Percentiles rank a stretch among this genome's conserved stretches.
These are phyloP conservation scores for Venturia aucupariae DNA, from an alignment of 2,329 filamentous ascomycete species.

Conservation along the genomic window DNA sequence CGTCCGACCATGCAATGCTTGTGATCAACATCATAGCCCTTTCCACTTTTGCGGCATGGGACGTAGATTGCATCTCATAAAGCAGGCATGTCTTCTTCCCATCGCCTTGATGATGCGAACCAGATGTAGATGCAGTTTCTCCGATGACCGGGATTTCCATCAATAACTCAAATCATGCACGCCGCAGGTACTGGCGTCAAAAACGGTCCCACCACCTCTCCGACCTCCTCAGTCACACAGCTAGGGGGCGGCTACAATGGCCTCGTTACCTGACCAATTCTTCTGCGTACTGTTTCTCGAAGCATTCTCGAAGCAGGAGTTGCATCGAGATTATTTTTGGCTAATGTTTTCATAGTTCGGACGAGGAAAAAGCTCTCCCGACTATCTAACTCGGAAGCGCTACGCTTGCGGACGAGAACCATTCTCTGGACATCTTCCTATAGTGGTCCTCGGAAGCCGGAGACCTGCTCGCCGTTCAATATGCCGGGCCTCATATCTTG, in stretches of 20 bases:
- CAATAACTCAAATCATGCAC: neutral
- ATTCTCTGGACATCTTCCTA: neutral
- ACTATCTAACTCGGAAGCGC: neutral
- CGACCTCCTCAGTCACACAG: neutral
- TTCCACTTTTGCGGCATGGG: neutral
- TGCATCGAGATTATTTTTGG: neutral
- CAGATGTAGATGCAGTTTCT: neutral
- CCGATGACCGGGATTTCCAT: neutral
- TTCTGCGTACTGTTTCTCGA: neutral
- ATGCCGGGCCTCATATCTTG: neutral
- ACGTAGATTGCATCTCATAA: neutral
- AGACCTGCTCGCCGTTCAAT: neutral
- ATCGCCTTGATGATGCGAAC: neutral
- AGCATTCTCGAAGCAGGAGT: too few relatives aligned
- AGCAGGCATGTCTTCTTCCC: neutral
- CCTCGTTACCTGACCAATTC: neutral
- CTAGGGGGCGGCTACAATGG: neutral
- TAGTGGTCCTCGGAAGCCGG: neutral
- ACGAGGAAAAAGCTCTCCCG: neutral
- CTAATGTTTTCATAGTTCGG: neutral
- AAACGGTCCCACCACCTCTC: neutral
- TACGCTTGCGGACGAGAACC: neutral
- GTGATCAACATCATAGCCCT: neutral
- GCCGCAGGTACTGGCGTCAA: conserved; percentile 2
- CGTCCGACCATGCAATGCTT: neutral